Evolutionary conservation across 129 eudicot genomes (phyloP).

Genomic region (Flaveria trinervia): DNA sequence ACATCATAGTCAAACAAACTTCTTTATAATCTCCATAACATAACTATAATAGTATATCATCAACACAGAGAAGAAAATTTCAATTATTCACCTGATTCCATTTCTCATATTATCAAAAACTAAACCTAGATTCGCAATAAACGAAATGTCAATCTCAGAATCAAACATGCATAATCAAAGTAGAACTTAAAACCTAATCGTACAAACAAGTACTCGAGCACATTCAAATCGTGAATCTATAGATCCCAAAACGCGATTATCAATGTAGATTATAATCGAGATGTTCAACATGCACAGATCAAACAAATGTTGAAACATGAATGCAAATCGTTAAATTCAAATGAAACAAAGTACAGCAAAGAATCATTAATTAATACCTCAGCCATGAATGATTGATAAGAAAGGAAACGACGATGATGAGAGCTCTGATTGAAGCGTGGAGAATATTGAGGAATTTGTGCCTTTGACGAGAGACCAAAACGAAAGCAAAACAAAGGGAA

Average conservation of each 20-base stretch:
- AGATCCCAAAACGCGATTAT: constrained; percentile 24
- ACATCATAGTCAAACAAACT: background rate
- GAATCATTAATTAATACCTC: constrained; percentile 28
- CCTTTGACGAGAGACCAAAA: constrained; percentile 9
- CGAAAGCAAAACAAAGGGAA: background rate
- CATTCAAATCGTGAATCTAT: constrained; percentile 20
- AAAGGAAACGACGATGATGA: constrained; percentile 12
- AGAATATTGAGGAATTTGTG: constrained; percentile 1
- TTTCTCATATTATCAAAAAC: background rate
- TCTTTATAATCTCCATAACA: background rate
- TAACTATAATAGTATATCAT: background rate
- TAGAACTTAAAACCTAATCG: constrained; percentile 1
- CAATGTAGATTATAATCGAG: background rate
- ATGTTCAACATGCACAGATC: background rate
- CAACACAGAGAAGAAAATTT: background rate
- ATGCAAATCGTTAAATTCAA: background rate
- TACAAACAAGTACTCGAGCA: background rate
- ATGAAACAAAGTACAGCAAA: background rate
- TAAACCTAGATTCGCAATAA: background rate
- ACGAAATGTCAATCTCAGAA: background rate
- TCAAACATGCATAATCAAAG: background rate
- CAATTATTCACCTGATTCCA: constrained; percentile 11
- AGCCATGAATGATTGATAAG: constrained; percentile 29
- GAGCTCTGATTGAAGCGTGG: constrained; percentile 12
- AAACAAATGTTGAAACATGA: background rate